Percentiles rank a stretch among this genome's conserved stretches.
Evolutionary conservation across 2,329 filamentous ascomycete genomes (phyloP).

Genomic region (Diaporthe amygdali): DNA sequence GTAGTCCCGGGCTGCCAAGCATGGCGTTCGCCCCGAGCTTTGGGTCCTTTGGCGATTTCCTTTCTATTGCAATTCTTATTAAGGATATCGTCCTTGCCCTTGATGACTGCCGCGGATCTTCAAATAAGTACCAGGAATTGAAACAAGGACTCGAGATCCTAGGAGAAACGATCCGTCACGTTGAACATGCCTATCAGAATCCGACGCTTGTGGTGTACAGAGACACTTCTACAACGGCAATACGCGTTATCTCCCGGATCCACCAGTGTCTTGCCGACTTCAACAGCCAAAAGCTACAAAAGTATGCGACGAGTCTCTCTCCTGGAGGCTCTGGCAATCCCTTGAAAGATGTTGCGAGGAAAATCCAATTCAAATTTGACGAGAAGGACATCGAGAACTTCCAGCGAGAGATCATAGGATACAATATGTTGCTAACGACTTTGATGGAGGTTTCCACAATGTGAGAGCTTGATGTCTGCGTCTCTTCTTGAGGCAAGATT

Average conservation of each 20-base stretch:
- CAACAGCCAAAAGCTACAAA: neutral
- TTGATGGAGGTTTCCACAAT: neutral
- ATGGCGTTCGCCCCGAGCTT: neutral
- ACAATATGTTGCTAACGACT: neutral
- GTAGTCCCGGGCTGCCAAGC: neutral
- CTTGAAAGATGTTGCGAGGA: neutral
- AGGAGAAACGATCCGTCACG: neutral
- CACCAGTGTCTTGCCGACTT: neutral
- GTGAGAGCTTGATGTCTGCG: neutral
- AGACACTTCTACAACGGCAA: neutral
- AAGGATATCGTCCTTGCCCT: neutral
- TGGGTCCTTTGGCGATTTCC: neutral
- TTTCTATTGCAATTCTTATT: neutral
- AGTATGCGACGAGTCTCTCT: neutral
- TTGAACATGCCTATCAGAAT: neutral
- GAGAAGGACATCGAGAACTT: neutral
- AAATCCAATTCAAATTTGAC: neutral
- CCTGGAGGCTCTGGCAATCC: neutral
- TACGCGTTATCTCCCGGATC: neutral
- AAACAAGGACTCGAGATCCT: neutral
- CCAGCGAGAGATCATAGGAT: neutral
- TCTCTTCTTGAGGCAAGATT: neutral
- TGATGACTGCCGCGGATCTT: neutral
- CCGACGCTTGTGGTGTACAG: neutral
- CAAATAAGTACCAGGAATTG: neutral